Base-by-base conservation (phyloP, 805 yeast genomes). In the Priceomyces melissophilus region DNA sequence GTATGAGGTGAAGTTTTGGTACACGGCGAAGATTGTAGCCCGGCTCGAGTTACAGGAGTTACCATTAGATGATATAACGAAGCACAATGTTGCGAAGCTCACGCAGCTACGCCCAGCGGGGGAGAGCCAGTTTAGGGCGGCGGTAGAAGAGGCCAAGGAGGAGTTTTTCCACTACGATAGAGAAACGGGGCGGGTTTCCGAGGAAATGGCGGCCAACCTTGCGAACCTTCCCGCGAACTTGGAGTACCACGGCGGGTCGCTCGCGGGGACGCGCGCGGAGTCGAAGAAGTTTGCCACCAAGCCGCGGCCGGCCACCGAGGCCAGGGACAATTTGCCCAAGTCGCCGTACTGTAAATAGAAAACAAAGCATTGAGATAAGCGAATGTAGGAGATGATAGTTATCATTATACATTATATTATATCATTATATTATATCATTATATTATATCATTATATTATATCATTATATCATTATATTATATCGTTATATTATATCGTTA, bases 1-100 rank as follows among this genome's bases (percentile, higher is more conserved):
- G 3, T 64, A 53, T 43, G 96, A 87, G 57, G 75, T 86, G 72
- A 78, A 82, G 52, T 75, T 80, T 48, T 85, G 95, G 80, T 67
- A 79, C 54, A 74, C 80, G 7, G 96, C 96, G n/a, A 78, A 87
- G 60, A 72, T 79, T 3, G 91, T 85, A 4, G 96, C 95, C n/a
- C 75, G 96, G 50, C 68, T 84, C 39, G 82, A 85, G 63, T 63
- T 73, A 37, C 87, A 82, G 55, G 79, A 76, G 3, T 61, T 75
- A 40, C 76, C 75, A 15, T 53, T 80, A 27, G 73, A 70, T 43
- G 65, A 57, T 31, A 55, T 64, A 42, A 84, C 95, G 9, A 50
- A 67, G 45, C 65, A 69, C 45, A 84, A 86, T 52, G 78, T 81
- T 34, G 59, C 63, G 2, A 76, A 79, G 50, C 63, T 85, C 40